Base-by-base conservation (phyloP, 805 yeast species). In the Grigorovia jiainica region DNA sequence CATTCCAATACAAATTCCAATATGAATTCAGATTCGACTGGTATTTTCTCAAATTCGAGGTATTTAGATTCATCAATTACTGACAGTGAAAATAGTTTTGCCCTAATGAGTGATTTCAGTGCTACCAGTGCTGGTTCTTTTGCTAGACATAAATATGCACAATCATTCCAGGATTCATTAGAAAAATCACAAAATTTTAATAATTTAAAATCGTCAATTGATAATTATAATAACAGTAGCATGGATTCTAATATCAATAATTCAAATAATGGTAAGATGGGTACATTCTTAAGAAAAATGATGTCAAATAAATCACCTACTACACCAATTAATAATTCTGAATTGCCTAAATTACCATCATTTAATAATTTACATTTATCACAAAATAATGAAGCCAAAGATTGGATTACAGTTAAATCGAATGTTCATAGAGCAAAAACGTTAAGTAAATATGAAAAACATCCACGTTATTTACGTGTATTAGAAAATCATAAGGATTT, bases 81-180 rank as follows among this genome's bases (percentile, higher is more conserved):
- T 13, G 66, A 68, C 13, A 60, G 64, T 42, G 63, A 60, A 34
- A 53, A 58, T 32, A 64, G 71, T 40, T 61, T 70, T 23, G 67
- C 75, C 2, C 55, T 67, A 8, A 58, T 71, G 62, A 71, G 75
- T 29, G 92, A 84, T 57, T 72, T 83, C 47, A 82, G 92, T 64
- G 95, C 95, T 4, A 83, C 95, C 0, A 81, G 92, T 47, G 95
- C 95, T 1, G 95, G 94, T 0, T 83, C 94, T 24, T 78, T 78
- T 44, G 78, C 79, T 36, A 73, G 95, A 54, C 94, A 86, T 57
- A 81, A 73, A 51, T 69, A 66, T 54, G 79, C 78, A 29, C 64
- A 63, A 43, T 56, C 65, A 10, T 57, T 61, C 42, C 46, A 51
- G 8, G 57, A 55, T 35, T 53, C 64, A 20, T 38, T 55, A 17